Base-by-base conservation (phyloP, 768 basidiomycete genomes). In the Pleurotus pulmonarius region DNA sequence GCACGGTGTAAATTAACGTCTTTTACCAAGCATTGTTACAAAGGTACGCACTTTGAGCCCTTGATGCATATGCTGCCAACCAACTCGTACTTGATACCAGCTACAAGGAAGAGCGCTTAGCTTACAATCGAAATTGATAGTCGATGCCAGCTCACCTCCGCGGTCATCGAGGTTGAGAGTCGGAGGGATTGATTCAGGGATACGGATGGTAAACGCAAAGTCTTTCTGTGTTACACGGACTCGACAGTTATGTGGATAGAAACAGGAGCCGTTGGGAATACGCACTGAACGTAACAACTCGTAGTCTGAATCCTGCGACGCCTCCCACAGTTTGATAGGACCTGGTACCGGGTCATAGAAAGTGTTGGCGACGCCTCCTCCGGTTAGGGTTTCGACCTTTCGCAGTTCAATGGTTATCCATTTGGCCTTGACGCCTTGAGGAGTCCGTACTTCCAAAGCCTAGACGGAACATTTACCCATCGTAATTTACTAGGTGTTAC, bases 391-490 rank as follows among this genome's bases (percentile, higher is more conserved):
- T 70, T 98, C 95, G 43, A 95, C 83, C 75, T 94, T 94, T 61
- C 92, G 84, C 67, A 97, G 78, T 72, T 96, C 94, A 58, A 97
- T 85, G 60, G 88, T 84, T 22, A 98, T 87, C 87, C 91, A 96
- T 71, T 93, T 92, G 24, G 91, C 91, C 74, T 93, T 94, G 66
- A 92, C 82, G 13, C 90, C 88, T 59, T 84, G 80, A 2, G 77
- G 74, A 4, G 86, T 78, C 15, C 94, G 86, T 11, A 98, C 81
- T 69, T 98, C 94, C 51, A 98, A 82, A 16, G 91, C 87, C 92
- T 94, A 60, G 22, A 60, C 58, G 44, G n/a, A 11, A n/a, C 25
- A 20, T 47, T 58, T n/a, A 61, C 66, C 16, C 59, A 48, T 53
- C 12, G 40, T 61, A 29, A 34, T 49, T 16, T 46, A 15, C 34